A percentile compares a stretch with the other conserved stretches of the same genome.
Evolutionary conservation across 345 rosid genomes (phyloP).

Genomic region (Heritiera littoralis): DNA sequence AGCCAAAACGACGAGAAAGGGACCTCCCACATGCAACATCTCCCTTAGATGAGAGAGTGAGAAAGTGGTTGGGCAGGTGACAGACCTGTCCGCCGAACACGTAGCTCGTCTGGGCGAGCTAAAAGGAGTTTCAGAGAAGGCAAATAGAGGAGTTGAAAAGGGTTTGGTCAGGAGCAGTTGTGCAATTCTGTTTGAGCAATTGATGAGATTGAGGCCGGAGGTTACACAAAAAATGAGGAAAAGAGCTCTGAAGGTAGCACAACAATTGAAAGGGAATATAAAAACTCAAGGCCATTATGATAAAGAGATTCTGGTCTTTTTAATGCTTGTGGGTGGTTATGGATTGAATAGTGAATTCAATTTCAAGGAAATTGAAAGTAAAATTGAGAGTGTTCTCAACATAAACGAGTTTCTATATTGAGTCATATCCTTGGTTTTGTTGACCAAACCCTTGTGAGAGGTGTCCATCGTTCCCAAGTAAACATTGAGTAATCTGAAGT

Average conservation of each 20-base stretch:
- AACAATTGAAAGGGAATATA: slow-evolving; percentile 16
- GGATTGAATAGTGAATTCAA: slow-evolving; percentile 12
- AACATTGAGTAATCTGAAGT: slow-evolving; percentile 11
- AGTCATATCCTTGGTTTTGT: neutral
- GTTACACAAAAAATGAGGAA: slow-evolving; percentile 24
- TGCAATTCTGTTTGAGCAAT: slow-evolving; percentile 25
- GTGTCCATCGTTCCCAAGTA: neutral
- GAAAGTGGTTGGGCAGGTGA: too few relatives aligned
- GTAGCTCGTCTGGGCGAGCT: too few relatives aligned
- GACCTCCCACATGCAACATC: too few relatives aligned
- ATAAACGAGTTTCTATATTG: slow-evolving; percentile 17
- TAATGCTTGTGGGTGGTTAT: slow-evolving; percentile 23
- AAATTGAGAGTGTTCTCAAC: slow-evolving; percentile 14
- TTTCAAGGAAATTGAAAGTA: neutral
- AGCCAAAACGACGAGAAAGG: too few relatives aligned
- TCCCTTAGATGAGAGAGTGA: too few relatives aligned
- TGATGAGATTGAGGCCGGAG: slow-evolving; percentile 25
- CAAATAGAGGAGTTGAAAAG: neutral
- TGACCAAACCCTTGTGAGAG: slow-evolving; percentile 13
- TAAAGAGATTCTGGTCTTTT: slow-evolving; percentile 17
- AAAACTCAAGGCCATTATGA: neutral
- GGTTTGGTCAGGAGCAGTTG: neutral
- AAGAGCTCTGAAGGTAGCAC: slow-evolving; percentile 19
- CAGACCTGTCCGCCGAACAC: too few relatives aligned
- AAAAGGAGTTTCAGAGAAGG: slow-evolving; percentile 15